A percentile compares a stretch with the other conserved stretches of the same genome.
phyloP scores from a whole-genome alignment of 2,329 filamentous ascomycete genomes.

The Diaporthe sp. region DNA sequence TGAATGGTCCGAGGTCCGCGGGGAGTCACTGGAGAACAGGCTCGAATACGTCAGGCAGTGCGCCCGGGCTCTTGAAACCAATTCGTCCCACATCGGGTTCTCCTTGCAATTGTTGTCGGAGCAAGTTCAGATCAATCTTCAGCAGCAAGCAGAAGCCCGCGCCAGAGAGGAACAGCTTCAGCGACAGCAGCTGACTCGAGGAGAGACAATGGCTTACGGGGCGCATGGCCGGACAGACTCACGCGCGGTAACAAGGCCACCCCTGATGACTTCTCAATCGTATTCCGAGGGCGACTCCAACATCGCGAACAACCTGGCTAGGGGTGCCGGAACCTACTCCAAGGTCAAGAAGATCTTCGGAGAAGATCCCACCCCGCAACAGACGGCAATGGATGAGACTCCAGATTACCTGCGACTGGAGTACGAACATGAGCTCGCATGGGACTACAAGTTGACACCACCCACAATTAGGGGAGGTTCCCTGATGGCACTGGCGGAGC shows the following conservation, averaged over 20 bases:
- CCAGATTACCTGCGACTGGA: conserved; percentile 90
- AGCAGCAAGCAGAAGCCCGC: conserved; percentile 61
- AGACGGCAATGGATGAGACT: conserved; percentile 75
- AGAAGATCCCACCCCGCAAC: conserved; percentile 70
- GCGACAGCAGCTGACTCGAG: conserved; percentile 69
- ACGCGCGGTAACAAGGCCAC: conserved; percentile 63
- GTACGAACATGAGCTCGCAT: conserved; percentile 89
- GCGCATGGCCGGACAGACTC: conserved; percentile 72
- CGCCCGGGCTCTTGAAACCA: conserved; percentile 85
- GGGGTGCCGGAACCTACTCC: conserved; percentile 66
- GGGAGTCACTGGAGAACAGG: conserved; percentile 89
- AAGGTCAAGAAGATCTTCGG: conserved; percentile 78
- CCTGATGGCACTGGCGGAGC: conserved; percentile 89
- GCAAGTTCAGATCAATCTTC: conserved; percentile 74
- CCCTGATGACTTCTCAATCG: conserved; percentile 70
- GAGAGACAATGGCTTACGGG: conserved; percentile 69
- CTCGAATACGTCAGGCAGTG: conserved; percentile 84
- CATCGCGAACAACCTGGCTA: conserved; percentile 65
- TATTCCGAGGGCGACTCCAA: conserved; percentile 73
- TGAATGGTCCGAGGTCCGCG: conserved; percentile 94
- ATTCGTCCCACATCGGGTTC: conserved; percentile 88
- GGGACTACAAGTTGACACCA: conserved; percentile 84
- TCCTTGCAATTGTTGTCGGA: conserved; percentile 90
- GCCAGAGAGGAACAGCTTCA: conserved; percentile 62
- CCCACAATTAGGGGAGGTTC: conserved; percentile 90